These are phyloP conservation scores for Boletellus sp. DNA, from an alignment of 1,284 basidiomycete species.

Conservation along the genomic window DNA sequence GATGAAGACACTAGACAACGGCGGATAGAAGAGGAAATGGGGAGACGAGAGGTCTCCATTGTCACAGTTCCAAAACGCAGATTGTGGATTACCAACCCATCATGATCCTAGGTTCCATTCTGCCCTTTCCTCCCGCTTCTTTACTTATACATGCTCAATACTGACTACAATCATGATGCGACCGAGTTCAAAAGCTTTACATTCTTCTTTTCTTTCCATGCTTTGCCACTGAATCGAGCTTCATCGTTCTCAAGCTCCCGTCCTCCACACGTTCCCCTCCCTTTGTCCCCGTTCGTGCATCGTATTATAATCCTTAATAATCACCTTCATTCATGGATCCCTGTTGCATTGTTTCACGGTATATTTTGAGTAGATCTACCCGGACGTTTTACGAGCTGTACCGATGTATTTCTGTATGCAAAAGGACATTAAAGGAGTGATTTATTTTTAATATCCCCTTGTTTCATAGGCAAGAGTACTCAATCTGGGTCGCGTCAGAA, in stretches of 20 bases:
- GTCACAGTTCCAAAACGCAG: constrained; percentile 74
- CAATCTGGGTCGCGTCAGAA: constrained; percentile 2
- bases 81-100: constrained; percentile 68
- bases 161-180: constrained; percentile 22
- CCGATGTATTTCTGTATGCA: constrained; percentile 35
- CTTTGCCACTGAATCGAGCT: constrained; percentile 15
- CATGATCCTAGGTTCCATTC: constrained; percentile 21
- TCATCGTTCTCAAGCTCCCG: constrained; percentile 11
- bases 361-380: constrained; percentile 37
- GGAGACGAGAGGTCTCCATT: constrained; percentile 72
- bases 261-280: not conserved
- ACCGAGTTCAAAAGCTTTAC: constrained; percentile 7
- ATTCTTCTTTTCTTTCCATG: constrained; percentile 13
- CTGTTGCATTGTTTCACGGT: constrained; percentile 34
- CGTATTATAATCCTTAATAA: constrained; percentile 29
- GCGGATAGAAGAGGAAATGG: constrained; percentile 76
- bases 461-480: not conserved
- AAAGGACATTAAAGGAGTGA: constrained; percentile 35
- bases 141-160: constrained; percentile 17
- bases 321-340: constrained; percentile 32
- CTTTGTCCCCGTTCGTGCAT: constrained; percentile 14
- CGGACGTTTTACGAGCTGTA: constrained; percentile 32
- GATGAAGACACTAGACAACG: constrained; percentile 70
- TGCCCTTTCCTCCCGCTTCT: not conserved
- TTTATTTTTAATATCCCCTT: constrained; percentile 28